Percentiles rank a stretch among this genome's conserved stretches.
Conservation (phyloP, 352 stramenopile species). For the Globisporangium mamillatum region DNA sequence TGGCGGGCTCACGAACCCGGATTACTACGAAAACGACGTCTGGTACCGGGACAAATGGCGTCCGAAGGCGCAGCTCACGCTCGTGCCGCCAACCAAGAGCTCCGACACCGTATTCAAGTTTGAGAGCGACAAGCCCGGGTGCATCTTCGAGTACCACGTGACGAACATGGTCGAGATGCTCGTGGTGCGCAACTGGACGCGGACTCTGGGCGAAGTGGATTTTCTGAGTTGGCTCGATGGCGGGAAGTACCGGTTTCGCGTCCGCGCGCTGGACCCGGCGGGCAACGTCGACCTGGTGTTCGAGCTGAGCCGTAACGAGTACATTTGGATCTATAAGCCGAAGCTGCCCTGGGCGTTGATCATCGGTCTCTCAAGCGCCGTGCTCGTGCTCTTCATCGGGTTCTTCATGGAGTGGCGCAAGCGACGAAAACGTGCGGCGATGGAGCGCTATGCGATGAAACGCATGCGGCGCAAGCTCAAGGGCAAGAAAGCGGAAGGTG, state of each 20-base stretch:
- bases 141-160: conserved; percentile 93
- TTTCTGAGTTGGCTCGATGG: conserved; percentile 58
- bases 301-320: conserved; percentile 83
- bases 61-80: conserved; percentile 54
- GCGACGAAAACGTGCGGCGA: conserved; percentile 84
- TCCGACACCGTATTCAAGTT: conserved; percentile 87
- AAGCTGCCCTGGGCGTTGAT: conserved; percentile 90
- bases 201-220: conserved; percentile 43
- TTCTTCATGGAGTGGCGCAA: conserved; percentile 92
- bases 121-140: conserved; percentile 81
- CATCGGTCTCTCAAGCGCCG: conserved; percentile 66
- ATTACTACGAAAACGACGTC: conserved; percentile 82
- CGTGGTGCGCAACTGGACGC: conserved; percentile 82
- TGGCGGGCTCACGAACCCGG: conserved; percentile 56
- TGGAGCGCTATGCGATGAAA: conserved; percentile 95
- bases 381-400: conserved; percentile 71
- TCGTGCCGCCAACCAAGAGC: conserved; percentile 41
- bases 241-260: conserved; percentile 89
- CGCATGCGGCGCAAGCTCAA: conserved; percentile 94
- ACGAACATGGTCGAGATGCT: conserved; percentile 77
- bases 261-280: conserved; percentile 86
- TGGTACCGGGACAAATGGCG: conserved; percentile 75
- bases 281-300: conserved; percentile 92
- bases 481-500: conserved; percentile 50
- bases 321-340: conserved; percentile 91